Base-by-base conservation (phyloP, 306 rosid genomes). In the Prunus salicina region DNA sequence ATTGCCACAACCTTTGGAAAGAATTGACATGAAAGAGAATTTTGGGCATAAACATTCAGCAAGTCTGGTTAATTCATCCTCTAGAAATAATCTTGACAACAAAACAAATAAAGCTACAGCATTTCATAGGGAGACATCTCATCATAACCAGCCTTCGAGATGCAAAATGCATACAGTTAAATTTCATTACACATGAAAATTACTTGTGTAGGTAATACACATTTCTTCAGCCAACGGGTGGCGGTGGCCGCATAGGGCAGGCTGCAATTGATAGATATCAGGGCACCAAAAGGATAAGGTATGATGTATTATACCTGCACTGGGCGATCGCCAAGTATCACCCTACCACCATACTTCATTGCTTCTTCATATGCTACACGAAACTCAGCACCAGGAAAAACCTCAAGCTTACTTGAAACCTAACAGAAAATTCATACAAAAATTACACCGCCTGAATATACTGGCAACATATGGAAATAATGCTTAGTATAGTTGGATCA, bases 291-390 rank as follows among this genome's bases (percentile, higher is more conserved):
- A 22, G 9, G n/a, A 45, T 34, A 64, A 64, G 25, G 69, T 9
- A 76, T 79, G 74, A 50, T 41, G 66, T 66, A 79, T 50, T 84
- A 74, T 82, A 95, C 99, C 93, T 92, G 91, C 71, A 92, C 97
- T 6, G 99, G 99, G 20, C 97, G 97, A 82, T 95, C 99, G 45
- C 99, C 99, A 70, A 95, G 97, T 77, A 92, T 84, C 82, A 95
- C 97, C 82, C 89, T 84, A 77, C 92, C 97, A 64, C 99, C 93
- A 63, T 95, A 95, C 80, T 95, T 95, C 84, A 88, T 78, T 57
- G 99, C 97, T 83, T 95, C 99, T 79, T 95, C 97, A 85, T 92
- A 90, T 30, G 92, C 99, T 72, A 90, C 92, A 60, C 96, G 97
- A 79, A 95, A 95, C 87, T 95, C 99, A 74, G 93, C 75, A 76